A percentile compares a stretch with the other conserved stretches of the same genome.
phyloP scores from a whole-genome alignment of 352 stramenopile species.

The Globisporangium heterothallicum region DNA sequence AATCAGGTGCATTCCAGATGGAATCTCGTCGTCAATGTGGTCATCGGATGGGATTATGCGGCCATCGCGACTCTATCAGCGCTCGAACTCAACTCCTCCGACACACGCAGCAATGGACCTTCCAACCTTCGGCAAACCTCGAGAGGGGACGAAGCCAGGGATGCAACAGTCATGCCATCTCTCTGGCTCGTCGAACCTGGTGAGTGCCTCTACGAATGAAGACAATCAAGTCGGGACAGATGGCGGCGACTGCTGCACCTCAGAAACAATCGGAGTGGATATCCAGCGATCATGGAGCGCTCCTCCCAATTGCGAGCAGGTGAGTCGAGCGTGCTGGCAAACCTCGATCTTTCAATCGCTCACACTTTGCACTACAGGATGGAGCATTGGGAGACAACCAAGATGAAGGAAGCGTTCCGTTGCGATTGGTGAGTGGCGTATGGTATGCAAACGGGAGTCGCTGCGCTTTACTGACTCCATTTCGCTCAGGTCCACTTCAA shows the following conservation, averaged over 20 bases:
- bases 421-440: slow-evolving; percentile 22
- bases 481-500: slow-evolving; percentile 6
- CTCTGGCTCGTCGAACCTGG: not conserved
- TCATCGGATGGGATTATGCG: slow-evolving; percentile 52
- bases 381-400: slow-evolving; percentile 31
- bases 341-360: not conserved
- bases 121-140: not conserved
- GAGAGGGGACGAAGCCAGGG: slow-evolving; percentile 3
- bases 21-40: slow-evolving; percentile 42
- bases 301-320: slow-evolving; percentile 31
- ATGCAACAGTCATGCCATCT: slow-evolving; percentile 2
- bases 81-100: slow-evolving; percentile 29
- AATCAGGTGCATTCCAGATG: slow-evolving; percentile 23
- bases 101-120: slow-evolving; percentile 4
- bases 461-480: not conserved
- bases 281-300: slow-evolving; percentile 47
- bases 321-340: slow-evolving; percentile 16
- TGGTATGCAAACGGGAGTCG: not conserved
- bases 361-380: not conserved
- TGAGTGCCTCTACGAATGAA: not conserved
- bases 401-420: slow-evolving; percentile 18
- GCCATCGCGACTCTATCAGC: slow-evolving; percentile 46
- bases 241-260: not conserved
- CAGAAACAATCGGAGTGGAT: slow-evolving; percentile 14
- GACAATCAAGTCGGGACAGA: slow-evolving; percentile 7